Percentiles rank a stretch among this genome's conserved stretches.
Conservation (phyloP, 495 filamentous ascomycete genomes). For the Penicillium samsonianum region DNA sequence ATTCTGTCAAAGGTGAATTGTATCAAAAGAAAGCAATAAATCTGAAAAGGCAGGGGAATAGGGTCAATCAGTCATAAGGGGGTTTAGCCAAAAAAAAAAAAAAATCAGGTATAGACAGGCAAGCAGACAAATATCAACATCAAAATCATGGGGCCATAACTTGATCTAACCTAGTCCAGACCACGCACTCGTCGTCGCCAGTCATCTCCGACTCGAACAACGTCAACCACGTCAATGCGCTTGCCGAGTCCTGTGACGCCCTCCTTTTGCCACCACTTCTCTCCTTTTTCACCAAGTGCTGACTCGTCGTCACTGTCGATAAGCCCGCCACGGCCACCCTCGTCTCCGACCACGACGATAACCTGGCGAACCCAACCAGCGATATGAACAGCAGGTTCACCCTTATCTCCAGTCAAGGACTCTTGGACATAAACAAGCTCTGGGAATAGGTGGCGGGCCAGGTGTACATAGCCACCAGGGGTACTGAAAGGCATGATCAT, state of each 20-base stretch:
- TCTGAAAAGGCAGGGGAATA: slow-evolving; percentile 35
- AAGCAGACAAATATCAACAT: slow-evolving; percentile 32
- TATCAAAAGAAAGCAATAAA: slow-evolving; percentile 25
- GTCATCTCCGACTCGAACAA: slow-evolving; percentile 73
- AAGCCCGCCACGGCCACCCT: slow-evolving; percentile 78
- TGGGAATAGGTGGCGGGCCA: slow-evolving; percentile 79
- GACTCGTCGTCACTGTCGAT: slow-evolving; percentile 88
- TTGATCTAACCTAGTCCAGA: slow-evolving; percentile 54
- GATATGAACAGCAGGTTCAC: slow-evolving; percentile 67
- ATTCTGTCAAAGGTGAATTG: slow-evolving; percentile 8
- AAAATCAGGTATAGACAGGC: slow-evolving; percentile 36
- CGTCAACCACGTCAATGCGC: slow-evolving; percentile 84
- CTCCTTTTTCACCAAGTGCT: slow-evolving; percentile 54
- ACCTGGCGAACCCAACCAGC: slow-evolving; percentile 83
- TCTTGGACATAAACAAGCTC: slow-evolving; percentile 85
- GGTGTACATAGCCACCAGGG: slow-evolving; percentile 71
- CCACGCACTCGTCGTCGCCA: slow-evolving; percentile 75
- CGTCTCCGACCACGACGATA: slow-evolving; percentile 81
- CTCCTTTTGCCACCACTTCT: slow-evolving; percentile 81
- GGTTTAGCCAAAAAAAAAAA: slow-evolving; percentile 10
- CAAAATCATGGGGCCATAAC: slow-evolving; percentile 18
- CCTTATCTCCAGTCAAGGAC: slow-evolving; percentile 70
- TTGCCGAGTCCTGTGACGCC: slow-evolving; percentile 81
- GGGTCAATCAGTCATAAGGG: slow-evolving; percentile 30
- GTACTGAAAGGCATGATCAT: slow-evolving; percentile 89